Conservation (phyloP, 371 early-diverging fungal species). For the Antonospora locustae region DNA sequence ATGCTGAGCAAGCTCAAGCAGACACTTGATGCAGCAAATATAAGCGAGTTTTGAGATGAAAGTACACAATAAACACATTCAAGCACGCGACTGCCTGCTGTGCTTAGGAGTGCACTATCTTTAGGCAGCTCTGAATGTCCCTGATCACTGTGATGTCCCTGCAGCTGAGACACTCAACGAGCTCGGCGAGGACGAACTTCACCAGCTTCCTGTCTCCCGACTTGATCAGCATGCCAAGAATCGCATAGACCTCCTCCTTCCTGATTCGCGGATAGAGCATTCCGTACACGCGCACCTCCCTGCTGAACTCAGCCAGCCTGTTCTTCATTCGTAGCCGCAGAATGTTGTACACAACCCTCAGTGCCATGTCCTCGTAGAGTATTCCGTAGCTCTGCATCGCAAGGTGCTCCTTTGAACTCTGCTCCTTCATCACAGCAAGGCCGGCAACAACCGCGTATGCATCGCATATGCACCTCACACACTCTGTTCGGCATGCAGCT, state of each 20-base stretch:
- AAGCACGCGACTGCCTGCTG: not conserved
- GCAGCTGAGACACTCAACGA: constrained; percentile 1
- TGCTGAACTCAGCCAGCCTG: not conserved
- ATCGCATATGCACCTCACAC: not conserved
- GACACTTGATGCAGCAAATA: no score
- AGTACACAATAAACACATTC: no score
- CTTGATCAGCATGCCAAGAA: constrained; percentile 3
- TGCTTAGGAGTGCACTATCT: not conserved
- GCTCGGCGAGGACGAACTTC: not conserved
- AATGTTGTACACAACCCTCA: not conserved
- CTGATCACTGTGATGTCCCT: constrained; percentile 9
- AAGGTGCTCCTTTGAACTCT: not conserved
- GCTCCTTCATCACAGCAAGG: constrained; percentile 1
- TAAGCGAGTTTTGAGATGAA: no score
- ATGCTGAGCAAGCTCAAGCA: no score
- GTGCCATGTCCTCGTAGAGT: constrained; percentile 9
- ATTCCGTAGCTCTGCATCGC: constrained; percentile 5
- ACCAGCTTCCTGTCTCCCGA: constrained; percentile 3
- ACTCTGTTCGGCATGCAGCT: constrained; percentile 4
- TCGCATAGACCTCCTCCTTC: constrained; percentile 5
- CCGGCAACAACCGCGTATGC: constrained; percentile 9
- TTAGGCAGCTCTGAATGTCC: constrained; percentile 2
- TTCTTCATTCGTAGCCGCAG: not conserved
- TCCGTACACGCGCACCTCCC: constrained; percentile 4
- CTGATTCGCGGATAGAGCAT: constrained; percentile 3